phyloP scores from a whole-genome alignment of 2,329 filamentous ascomycete species.

The Sclerotinia glacialis region DNA sequence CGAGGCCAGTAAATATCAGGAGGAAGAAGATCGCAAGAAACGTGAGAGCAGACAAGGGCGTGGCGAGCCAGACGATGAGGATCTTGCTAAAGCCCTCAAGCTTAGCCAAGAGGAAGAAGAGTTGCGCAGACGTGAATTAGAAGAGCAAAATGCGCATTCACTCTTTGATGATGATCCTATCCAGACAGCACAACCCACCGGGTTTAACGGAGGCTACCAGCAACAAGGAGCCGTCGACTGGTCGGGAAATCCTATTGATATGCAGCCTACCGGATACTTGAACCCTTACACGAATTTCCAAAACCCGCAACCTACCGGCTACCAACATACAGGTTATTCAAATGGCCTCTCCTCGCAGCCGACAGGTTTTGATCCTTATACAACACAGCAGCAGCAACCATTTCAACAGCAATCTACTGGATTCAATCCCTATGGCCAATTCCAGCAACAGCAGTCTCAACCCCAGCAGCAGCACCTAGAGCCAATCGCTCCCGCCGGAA shows the following conservation, averaged over 20 bases:
- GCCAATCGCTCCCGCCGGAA: slow-evolving; percentile 68
- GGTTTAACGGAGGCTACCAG: slow-evolving; percentile 95
- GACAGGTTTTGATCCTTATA: slow-evolving; percentile 69
- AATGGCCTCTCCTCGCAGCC: slow-evolving; percentile 69
- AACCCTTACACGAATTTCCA: slow-evolving; percentile 56
- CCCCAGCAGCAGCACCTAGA: slow-evolving; percentile 53
- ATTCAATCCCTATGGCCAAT: slow-evolving; percentile 53
- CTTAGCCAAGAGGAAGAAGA: slow-evolving; percentile 95
- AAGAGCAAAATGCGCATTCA: slow-evolving; percentile 77
- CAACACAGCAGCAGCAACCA: slow-evolving; percentile 45
- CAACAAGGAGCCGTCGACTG: slow-evolving; percentile 96
- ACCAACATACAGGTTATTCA: slow-evolving; percentile 62
- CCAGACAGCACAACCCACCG: slow-evolving; percentile 64
- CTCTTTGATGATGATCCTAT: slow-evolving; percentile 81
- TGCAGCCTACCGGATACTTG: slow-evolving; percentile 74
- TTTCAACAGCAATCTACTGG: slow-evolving; percentile 59
- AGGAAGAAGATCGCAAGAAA: slow-evolving; percentile 81
- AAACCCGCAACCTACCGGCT: slow-evolving; percentile 55
- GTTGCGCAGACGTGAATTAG: slow-evolving; percentile 77
- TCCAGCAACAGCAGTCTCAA: slow-evolving; percentile 38
- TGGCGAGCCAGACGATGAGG: slow-evolving; percentile 66
- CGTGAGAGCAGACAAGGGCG: slow-evolving; percentile 58
- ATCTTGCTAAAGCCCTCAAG: slow-evolving; percentile 90
- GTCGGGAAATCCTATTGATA: slow-evolving; percentile 91
- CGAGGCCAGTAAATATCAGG: slow-evolving; percentile 92